Percentiles rank a stretch among this genome's conserved stretches.
Evolutionary conservation across 257 asterid genomes (phyloP).

Genomic region (Capsicum chinense): DNA sequence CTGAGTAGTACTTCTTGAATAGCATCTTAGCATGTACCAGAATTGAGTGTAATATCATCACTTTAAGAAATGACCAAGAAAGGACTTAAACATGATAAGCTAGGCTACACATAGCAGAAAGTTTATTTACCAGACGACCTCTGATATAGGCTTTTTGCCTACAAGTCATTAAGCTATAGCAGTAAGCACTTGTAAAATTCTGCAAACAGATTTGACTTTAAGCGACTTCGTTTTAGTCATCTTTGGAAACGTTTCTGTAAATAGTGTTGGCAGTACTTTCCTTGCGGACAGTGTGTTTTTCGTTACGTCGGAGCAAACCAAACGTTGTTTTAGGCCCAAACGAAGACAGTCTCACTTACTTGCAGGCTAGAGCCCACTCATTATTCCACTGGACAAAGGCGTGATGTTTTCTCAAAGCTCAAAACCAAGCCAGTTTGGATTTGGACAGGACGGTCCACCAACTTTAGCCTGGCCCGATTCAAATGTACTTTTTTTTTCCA

Average conservation of each 20-base stretch:
- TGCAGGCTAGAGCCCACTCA: background rate
- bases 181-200: background rate
- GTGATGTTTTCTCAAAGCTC: background rate
- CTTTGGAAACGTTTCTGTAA: background rate
- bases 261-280: background rate
- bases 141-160: background rate
- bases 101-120: background rate
- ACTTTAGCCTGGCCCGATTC: background rate
- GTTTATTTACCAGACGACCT: background rate
- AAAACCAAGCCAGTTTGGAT: background rate
- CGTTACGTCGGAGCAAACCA: background rate
- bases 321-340: conserved; percentile 12
- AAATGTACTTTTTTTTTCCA: background rate
- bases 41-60: background rate
- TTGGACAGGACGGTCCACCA: background rate
- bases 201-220: background rate
- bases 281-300: background rate
- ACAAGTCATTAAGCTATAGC: background rate
- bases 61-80: background rate
- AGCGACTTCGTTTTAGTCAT: background rate
- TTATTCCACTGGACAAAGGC: background rate
- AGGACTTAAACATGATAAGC: background rate
- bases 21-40: background rate
- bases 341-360: background rate
- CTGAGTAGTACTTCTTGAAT: background rate